These are phyloP conservation scores for Edaphochlamys debaryana DNA, from an alignment of 139 green algal genomes.

Conservation along the genomic window DNA sequence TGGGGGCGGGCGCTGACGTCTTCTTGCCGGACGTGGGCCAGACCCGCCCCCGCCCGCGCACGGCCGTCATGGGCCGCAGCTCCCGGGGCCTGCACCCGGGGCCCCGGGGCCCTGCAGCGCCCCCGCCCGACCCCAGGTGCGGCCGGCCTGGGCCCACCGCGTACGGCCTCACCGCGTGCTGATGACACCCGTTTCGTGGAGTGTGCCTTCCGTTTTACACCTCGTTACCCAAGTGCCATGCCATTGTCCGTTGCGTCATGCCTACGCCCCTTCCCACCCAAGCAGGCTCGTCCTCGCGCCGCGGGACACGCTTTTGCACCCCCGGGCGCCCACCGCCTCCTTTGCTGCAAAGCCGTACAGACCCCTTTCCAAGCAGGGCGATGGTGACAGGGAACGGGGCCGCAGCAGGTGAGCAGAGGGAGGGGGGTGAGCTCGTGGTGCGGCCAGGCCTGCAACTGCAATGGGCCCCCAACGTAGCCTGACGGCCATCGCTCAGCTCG, in stretches of 20 bases:
- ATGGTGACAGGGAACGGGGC: background rate
- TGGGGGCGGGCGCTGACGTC: background rate
- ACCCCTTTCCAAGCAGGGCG: too few species aligned
- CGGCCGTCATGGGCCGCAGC: constrained; percentile 25
- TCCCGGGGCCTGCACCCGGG: background rate
- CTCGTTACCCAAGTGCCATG: too few species aligned
- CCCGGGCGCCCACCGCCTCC: background rate
- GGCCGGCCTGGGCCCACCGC: background rate
- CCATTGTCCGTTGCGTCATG: too few species aligned
- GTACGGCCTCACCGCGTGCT: background rate
- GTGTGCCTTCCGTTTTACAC: too few species aligned
- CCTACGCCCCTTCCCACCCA: too few species aligned
- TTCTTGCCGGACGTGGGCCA: background rate
- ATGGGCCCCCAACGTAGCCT: background rate
- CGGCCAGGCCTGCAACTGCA: background rate
- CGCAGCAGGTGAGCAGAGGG: background rate
- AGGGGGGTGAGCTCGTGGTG: background rate
- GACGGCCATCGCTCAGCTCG: too few species aligned
- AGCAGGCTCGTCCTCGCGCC: too few species aligned
- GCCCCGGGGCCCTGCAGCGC: background rate
- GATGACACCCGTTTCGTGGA: too few species aligned
- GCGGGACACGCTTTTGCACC: constrained; percentile 3
- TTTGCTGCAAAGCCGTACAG: background rate
- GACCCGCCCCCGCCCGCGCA: background rate
- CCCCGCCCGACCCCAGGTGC: background rate